Evolutionary conservation across 768 basidiomycete genomes (phyloP).

Genomic region (Exidia glandulosa): DNA sequence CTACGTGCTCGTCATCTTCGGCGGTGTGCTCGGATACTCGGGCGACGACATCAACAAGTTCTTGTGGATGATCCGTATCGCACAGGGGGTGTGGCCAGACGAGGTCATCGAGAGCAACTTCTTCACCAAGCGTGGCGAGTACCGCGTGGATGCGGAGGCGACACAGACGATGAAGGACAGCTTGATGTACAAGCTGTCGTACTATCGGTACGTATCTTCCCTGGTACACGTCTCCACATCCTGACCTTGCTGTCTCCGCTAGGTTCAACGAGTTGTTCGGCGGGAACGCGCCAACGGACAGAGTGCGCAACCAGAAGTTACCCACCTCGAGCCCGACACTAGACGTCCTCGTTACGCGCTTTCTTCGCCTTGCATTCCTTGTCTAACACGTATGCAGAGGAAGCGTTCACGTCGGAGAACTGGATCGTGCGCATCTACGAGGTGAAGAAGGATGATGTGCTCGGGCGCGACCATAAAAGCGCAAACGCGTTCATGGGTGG

Average conservation of each 20-base stretch:
- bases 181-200: conserved; percentile 99
- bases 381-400: conserved; percentile 45
- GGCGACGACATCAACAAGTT: conserved; percentile 99
- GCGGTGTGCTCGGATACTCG: conserved; percentile 90
- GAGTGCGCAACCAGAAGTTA: conserved; percentile 80
- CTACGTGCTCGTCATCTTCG: conserved; percentile 95
- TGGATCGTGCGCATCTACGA: conserved; percentile 98
- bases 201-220: conserved; percentile 53
- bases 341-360: conserved; percentile 86
- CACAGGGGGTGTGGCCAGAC: conserved; percentile 95
- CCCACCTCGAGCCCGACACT: conserved; percentile 70
- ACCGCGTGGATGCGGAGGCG: conserved; percentile 80
- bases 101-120: conserved; percentile 93
- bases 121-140: conserved; percentile 89
- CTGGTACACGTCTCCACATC: background rate
- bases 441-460: conserved; percentile 86
- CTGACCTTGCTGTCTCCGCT: background rate
- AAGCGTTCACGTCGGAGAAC: conserved; percentile 98
- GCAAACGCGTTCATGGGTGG: conserved; percentile 79
- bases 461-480: conserved; percentile 82
- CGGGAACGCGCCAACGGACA: conserved; percentile 58
- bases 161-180: conserved; percentile 84
- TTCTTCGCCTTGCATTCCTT: conserved; percentile 24
- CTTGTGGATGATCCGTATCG: conserved; percentile 95
- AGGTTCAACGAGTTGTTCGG: conserved; percentile 88